phyloP scores from a whole-genome alignment of 805 yeast genomes.

The Ogataea nakhonphanomensis region DNA sequence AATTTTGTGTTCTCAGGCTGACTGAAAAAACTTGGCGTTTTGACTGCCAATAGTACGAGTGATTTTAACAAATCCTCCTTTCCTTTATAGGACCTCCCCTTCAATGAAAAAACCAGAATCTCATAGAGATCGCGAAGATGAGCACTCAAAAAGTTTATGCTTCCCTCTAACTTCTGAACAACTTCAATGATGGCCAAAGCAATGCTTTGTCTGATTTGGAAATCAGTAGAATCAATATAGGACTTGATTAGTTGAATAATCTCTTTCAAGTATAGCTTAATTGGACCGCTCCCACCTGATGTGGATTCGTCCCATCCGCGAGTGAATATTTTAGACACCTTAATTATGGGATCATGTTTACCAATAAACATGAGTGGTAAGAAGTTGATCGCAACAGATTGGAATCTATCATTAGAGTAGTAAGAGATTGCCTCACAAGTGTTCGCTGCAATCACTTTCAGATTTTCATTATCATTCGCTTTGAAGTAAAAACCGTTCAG shows the following conservation, averaged over 20 bases:
- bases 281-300: conserved; percentile 67
- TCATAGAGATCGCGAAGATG: conserved; percentile 41
- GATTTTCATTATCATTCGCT: conserved; percentile 36
- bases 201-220: conserved; percentile 63
- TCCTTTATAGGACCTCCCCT: conserved; percentile 86
- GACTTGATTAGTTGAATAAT: conserved; percentile 50
- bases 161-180: conserved; percentile 41
- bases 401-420: conserved; percentile 66
- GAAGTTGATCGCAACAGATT: conserved; percentile 55
- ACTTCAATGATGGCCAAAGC: conserved; percentile 65
- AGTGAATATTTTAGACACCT: conserved; percentile 48
- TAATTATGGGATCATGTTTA: conserved; percentile 55
- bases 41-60: conserved; percentile 53
- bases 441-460: conserved; percentile 51
- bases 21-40: conserved; percentile 38
- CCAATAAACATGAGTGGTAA: conserved; percentile 81
- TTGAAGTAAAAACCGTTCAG: conserved; percentile 60
- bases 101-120: conserved; percentile 54
- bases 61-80: conserved; percentile 76
- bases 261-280: conserved; percentile 66
- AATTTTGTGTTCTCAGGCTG: conserved; percentile 29
- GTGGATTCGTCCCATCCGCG: conserved; percentile 77
- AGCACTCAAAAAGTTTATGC: conserved; percentile 17
- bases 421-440: conserved; percentile 66
- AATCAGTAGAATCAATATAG: conserved; percentile 55